phyloP scores from a whole-genome alignment of 2,329 filamentous ascomycete species.

The Ophiostoma himal-ulmi region DNA sequence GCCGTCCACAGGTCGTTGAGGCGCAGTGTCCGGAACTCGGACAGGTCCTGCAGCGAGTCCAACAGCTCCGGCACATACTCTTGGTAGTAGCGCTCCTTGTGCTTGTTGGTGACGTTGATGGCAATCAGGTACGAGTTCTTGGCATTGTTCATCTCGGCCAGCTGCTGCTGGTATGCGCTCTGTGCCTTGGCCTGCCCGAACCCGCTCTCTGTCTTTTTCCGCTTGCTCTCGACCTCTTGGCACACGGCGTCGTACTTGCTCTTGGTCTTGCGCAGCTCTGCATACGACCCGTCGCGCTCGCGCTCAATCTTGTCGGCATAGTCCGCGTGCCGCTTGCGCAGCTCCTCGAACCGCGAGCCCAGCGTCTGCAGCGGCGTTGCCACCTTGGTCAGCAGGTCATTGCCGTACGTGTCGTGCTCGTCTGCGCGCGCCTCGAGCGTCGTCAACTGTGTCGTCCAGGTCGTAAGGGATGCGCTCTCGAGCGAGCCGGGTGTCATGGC shows the following conservation, averaged over 20 bases:
- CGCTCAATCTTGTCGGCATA: slow-evolving; percentile 84
- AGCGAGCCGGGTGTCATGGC: slow-evolving; percentile 90
- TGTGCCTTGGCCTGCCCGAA: slow-evolving; percentile 93
- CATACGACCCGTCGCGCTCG: slow-evolving; percentile 78
- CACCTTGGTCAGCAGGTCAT: slow-evolving; percentile 70
- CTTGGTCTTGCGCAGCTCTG: slow-evolving; percentile 84
- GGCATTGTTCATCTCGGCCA: slow-evolving; percentile 91
- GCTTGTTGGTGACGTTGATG: slow-evolving; percentile 95
- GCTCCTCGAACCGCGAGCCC: slow-evolving; percentile 72
- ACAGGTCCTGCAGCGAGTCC: slow-evolving; percentile 88
- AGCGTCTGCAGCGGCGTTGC: slow-evolving; percentile 80
- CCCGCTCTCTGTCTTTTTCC: slow-evolving; percentile 92
- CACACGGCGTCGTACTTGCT: slow-evolving; percentile 87
- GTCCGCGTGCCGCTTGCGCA: slow-evolving; percentile 84
- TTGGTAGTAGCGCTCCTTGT: slow-evolving; percentile 96
- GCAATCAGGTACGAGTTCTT: slow-evolving; percentile 98
- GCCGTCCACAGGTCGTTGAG: slow-evolving; percentile 81
- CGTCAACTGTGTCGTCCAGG: slow-evolving; percentile 89
- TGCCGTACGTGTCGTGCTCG: slow-evolving; percentile 82
- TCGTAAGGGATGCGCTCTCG: slow-evolving; percentile 93
- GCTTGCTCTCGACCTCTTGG: slow-evolving; percentile 87
- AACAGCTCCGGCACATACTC: slow-evolving; percentile 92
- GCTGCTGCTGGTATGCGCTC: slow-evolving; percentile 83
- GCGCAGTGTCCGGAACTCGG: slow-evolving; percentile 77
- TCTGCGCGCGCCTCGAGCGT: slow-evolving; percentile 81